phyloP scores from a whole-genome alignment of 164 flowering plant genomes.

The Vitis vinifera region ASM3070453v1 NC_081812.1:8275501-8276000 shows the following conservation, averaged over 20 bases:
- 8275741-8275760: slow-evolving; percentile 36
- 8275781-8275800: slow-evolving; percentile 16
- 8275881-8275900: slow-evolving; percentile 50
- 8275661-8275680: slow-evolving; percentile 42
- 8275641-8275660: slow-evolving; percentile 87
- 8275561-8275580: slow-evolving; percentile 43
- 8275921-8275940: slow-evolving; percentile 33
- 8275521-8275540: slow-evolving; percentile 25
- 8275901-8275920: slow-evolving; percentile 59
- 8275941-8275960: slow-evolving; percentile 46
- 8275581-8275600: slow-evolving; percentile 39
- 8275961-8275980: slow-evolving; percentile 43
- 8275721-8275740: slow-evolving; percentile 42
- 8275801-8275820: slow-evolving; percentile 26
- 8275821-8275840: slow-evolving; percentile 38
- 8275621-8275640: slow-evolving; percentile 94
- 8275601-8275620: slow-evolving; percentile 76
- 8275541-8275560: slow-evolving; percentile 31
- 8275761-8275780: slow-evolving; percentile 34
- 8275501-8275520: slow-evolving; percentile 31
- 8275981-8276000: slow-evolving; percentile 52
- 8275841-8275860: slow-evolving; percentile 35
- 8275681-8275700: slow-evolving; percentile 53
- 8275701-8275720: slow-evolving; percentile 51
- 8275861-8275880: slow-evolving; percentile 56